phyloP scores from a whole-genome alignment of 1,284 basidiomycete genomes.

The Trichosporon asahii region DNA sequence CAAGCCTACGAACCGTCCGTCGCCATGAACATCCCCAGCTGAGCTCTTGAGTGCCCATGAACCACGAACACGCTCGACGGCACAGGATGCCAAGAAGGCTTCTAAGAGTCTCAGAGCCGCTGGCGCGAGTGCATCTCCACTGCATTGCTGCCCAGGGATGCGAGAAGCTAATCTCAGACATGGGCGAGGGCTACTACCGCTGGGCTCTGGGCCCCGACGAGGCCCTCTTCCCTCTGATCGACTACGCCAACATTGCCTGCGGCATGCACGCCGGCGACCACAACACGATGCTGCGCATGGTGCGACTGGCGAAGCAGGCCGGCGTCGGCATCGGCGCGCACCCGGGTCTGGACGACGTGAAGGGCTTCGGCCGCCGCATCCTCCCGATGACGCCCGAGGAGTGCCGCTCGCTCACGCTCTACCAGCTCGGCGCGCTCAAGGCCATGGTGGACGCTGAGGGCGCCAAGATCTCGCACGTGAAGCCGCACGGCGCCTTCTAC shows the following conservation, averaged over 20 bases:
- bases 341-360: constrained; percentile 23
- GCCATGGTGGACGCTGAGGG: constrained; percentile 41
- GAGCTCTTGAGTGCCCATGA: no score
- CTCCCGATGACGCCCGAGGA: constrained; percentile 24
- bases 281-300: constrained; percentile 45
- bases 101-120: no score
- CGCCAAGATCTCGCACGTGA: constrained; percentile 39
- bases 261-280: constrained; percentile 47
- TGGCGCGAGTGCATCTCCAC: no score
- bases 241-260: constrained; percentile 44
- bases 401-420: constrained; percentile 25
- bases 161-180: no score
- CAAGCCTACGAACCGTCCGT: no score
- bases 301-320: constrained; percentile 38
- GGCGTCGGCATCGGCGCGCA: constrained; percentile 45
- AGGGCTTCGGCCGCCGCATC: constrained; percentile 21
- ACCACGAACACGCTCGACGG: no score
- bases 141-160: no score
- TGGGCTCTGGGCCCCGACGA: constrained; percentile 47
- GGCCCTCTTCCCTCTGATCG: constrained; percentile 39
- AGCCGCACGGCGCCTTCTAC: constrained; percentile 28
- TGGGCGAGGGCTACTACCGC: constrained; percentile 37
- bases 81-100: no score
- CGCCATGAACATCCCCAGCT: no score
- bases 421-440: constrained; percentile 44